These are phyloP conservation scores for Sphenostylis stenocarpa DNA, from an alignment of 306 rosid genomes.

Conservation along the genomic window DNA sequence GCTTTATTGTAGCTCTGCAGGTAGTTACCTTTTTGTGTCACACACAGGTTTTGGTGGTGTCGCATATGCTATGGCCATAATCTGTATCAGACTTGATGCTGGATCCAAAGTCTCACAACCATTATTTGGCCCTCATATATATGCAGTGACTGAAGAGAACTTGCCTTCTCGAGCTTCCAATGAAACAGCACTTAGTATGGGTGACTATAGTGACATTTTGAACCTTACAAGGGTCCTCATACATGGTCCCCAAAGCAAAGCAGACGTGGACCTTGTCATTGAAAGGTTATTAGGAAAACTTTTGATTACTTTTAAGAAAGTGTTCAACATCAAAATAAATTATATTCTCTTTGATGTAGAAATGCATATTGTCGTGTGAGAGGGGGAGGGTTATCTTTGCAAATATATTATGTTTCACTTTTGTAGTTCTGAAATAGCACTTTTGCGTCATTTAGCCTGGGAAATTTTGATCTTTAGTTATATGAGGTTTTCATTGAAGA, in stretches of 20 bases:
- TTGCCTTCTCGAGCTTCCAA: conserved; percentile 49
- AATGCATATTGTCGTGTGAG: not conserved
- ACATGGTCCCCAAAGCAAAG: conserved; percentile 84
- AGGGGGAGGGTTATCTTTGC: not conserved
- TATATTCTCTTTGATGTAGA: not conserved
- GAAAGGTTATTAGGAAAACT: conserved; percentile 53
- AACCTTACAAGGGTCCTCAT: conserved; percentile 80
- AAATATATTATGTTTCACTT: not conserved
- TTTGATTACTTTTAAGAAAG: not conserved
- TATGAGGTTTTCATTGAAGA: not conserved
- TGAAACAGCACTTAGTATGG: conserved; percentile 67
- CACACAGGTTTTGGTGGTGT: conserved; percentile 94
- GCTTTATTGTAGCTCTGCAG: conserved; percentile 61
- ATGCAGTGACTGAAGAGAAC: conserved; percentile 37
- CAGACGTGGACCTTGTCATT: conserved; percentile 68
- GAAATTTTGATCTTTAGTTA: not conserved
- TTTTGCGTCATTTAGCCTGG: conserved; percentile 14
- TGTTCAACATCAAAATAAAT: conserved; percentile 7
- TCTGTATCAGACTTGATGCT: conserved; percentile 60
- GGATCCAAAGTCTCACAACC: conserved; percentile 49
- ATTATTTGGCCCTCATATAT: conserved; percentile 33
- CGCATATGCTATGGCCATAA: conserved; percentile 76
- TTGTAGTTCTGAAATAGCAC: not conserved
- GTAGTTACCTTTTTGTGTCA: conserved; percentile 72
- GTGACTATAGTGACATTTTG: conserved; percentile 83